phyloP scores from a whole-genome alignment of 139 green algal genomes.

The Mesostigma viride region DNA sequence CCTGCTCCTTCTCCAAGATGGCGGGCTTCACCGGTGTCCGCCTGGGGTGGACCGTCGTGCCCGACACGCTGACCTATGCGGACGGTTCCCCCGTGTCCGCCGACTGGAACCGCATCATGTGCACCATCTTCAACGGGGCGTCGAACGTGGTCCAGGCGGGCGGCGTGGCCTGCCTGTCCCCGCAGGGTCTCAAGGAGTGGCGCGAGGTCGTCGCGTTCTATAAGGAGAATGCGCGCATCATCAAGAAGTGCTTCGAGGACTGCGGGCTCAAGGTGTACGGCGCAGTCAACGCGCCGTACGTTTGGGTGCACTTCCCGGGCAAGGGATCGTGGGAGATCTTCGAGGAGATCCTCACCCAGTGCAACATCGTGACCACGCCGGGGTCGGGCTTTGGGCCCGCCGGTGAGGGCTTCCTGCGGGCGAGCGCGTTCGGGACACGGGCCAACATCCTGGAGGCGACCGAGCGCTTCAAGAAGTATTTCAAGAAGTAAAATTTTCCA shows the following conservation, averaged over 20 bases:
- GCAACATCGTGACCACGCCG: slow-evolving; percentile 95
- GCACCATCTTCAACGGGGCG: slow-evolving; percentile 95
- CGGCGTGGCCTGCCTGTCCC: slow-evolving; percentile 72
- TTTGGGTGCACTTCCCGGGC: slow-evolving; percentile 95
- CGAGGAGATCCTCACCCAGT: slow-evolving; percentile 70
- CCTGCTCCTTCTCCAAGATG: slow-evolving; percentile 32
- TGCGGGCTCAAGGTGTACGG: slow-evolving; percentile 91
- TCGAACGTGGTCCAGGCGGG: slow-evolving; percentile 83
- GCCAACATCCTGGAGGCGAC: slow-evolving; percentile 42
- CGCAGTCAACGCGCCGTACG: slow-evolving; percentile 87
- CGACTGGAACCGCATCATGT: slow-evolving; percentile 94
- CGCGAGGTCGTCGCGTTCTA: slow-evolving; percentile 80
- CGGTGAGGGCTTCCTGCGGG: slow-evolving; percentile 94
- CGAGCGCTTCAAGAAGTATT: slow-evolving; percentile 34
- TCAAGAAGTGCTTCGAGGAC: slow-evolving; percentile 71
- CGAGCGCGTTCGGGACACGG: slow-evolving; percentile 79
- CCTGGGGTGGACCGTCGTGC: slow-evolving; percentile 95
- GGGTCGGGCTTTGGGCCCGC: slow-evolving; percentile 85
- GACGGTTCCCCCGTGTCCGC: slow-evolving; percentile 62
- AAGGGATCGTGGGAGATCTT: slow-evolving; percentile 86
- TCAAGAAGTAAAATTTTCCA: slow-evolving; percentile 28
- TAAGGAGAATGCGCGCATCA: slow-evolving; percentile 94
- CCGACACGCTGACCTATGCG: slow-evolving; percentile 61
- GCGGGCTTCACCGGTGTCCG: slow-evolving; percentile 91
- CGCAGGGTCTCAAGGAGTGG: slow-evolving; percentile 58